Base-by-base conservation (phyloP, 2,329 filamentous ascomycete species). In the Penicillium thymicola region DNA sequence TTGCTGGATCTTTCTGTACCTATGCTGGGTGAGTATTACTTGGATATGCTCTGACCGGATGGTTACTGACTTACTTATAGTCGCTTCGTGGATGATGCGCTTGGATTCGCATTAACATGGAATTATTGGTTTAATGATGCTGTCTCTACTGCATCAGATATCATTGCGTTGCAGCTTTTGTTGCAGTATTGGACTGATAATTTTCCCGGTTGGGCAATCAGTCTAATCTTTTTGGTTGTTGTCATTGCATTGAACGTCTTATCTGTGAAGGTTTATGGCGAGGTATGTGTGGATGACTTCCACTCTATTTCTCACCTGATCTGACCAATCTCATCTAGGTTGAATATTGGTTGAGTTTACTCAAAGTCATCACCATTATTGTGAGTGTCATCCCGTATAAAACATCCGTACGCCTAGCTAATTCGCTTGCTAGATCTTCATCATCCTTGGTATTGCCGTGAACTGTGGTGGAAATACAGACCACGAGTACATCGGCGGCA, bases 51-150 rank as follows among this genome's bases (percentile, higher is more conserved):
- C 21, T 5, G 11, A 54, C 56, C n/a, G 53, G 6, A 36, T 18
- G 25, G 16, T 4, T 32, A 34, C 27, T 60, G 25, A 55, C 49
- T 60, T 45, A 44, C 21, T 14, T 41, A 23, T 52, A 76, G 74
- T 46, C 72, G 74, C 2, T 79, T 76, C 42, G 75, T 78, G 18
- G 76, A 78, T 58, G 75, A 76, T 60, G 73, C 75, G 3, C 65
- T 76, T 45, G 76, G 76, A 0, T 78, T 79, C 56, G 75, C 75
- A 21, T 61, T 77, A 25, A 77, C 74, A 8, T 78, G 76, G 76
- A 76, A 78, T 52, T 77, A 78, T 59, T 88, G 84, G 84, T 86
- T 87, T 64, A 87, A 88, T 67, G 84, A 87, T 70, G 85, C 84
- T 1, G 80, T 84, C 0, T 80, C 79, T 0, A 83, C 80, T 1